A percentile compares a stretch with the other conserved stretches of the same genome.
Evolutionary conservation across 257 asterid species (phyloP).

Genomic region (Craterostigma plantagineum): DNA sequence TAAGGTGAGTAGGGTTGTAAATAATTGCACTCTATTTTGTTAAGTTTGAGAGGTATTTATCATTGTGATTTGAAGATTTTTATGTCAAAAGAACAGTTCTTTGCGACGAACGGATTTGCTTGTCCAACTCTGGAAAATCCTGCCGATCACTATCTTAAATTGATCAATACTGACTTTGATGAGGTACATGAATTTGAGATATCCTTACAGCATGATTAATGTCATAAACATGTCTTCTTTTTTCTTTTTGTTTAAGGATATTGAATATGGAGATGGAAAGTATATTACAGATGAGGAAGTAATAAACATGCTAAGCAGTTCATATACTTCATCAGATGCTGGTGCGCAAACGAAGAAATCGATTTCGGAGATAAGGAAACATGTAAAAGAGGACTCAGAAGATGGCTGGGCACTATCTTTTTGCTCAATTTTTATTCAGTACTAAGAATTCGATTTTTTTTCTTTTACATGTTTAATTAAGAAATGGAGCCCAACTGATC

Average conservation of each 20-base stretch:
- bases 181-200: conserved; percentile 5
- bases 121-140: conserved; percentile 49
- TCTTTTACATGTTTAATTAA: not conserved
- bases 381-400: conserved; percentile 10
- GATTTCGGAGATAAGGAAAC: conserved; percentile 14
- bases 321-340: conserved; percentile 27
- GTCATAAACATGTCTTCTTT: not conserved
- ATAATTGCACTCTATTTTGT: too few species aligned
- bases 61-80: not conserved
- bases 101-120: conserved; percentile 33
- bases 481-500: conserved; percentile 17
- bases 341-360: conserved; percentile 13
- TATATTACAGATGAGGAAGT: conserved; percentile 18
- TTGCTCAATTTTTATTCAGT: too few species aligned
- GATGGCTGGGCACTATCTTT: too few species aligned
- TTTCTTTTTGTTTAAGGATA: conserved; percentile 17
- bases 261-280: conserved; percentile 29
- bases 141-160: conserved; percentile 42
- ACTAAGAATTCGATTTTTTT: too few species aligned
- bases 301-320: conserved; percentile 21
- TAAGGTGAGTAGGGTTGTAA: conserved; percentile 27
- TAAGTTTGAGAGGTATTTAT: not conserved
- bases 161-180: conserved; percentile 46
- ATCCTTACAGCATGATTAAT: not conserved
- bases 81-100: conserved; percentile 20